Base-by-base conservation (phyloP, 2,329 filamentous ascomycete species). In the Colletotrichum salicis region DNA sequence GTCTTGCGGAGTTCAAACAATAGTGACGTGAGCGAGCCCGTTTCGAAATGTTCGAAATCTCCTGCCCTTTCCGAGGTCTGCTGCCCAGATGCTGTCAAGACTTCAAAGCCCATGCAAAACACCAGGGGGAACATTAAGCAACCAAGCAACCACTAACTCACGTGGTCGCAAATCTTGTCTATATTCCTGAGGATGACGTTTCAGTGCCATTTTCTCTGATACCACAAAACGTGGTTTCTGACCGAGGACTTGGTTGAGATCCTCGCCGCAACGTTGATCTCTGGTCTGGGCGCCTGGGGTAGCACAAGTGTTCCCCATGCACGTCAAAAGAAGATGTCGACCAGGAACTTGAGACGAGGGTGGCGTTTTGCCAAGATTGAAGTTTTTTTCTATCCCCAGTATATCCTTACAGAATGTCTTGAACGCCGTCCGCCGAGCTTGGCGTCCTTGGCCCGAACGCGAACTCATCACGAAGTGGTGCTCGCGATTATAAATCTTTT, bases 1-100 rank as follows among this genome's bases (percentile, higher is more conserved):
- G 70, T 70, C 70, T 70, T 64, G 70, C 70, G 70, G 70, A 70
- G 70, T 69, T 64, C 41, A 64, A 60, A 52, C 70, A 12, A 59
- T n/a, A 24, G 35, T 72, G 65, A 64, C 70, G 59, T 72, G 69
- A 69, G 45, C 15, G 62, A 55, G 15, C 27, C 52, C 45, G 64
- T 63, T 71, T 71, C 58, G 64, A 71, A 63, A 45, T 54, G 31
- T 59, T 71, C 58, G 58, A 71, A 59, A 52, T 59, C 33, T 59
- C 58, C 57, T 54, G 29, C 27, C 58, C 48, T 55, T 69, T 52
- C 69, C 41, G 33, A 59, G 29, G 27, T 22, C 15, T 15, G 33
- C 15, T 33, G 15, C 19, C 27, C n/a, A 56, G 61, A 22, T 31
- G 22, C 56, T 10, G 2, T 22, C 2, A 7, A 58, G 15, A 13